A percentile compares a stretch with the other conserved stretches of the same genome.
Evolutionary conservation across 495 filamentous ascomycete species (phyloP).

Genomic region (Saxophila tyrrhenica): DNA sequence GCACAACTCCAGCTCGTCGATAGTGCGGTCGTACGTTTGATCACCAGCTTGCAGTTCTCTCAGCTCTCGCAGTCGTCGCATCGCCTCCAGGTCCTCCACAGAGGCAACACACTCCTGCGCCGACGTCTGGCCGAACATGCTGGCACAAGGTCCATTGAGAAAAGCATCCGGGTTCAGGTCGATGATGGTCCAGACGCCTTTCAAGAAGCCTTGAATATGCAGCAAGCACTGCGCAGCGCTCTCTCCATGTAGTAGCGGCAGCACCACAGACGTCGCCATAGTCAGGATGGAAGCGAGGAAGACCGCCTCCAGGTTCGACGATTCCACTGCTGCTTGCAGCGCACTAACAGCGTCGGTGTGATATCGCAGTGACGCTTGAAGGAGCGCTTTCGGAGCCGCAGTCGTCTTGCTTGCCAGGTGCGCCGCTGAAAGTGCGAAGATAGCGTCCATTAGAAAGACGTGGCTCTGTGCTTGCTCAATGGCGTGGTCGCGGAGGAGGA

Average conservation of each 20-base stretch:
- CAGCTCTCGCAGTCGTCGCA: not conserved
- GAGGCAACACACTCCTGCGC: not conserved
- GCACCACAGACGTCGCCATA: not conserved
- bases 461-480: not conserved
- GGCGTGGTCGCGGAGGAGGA: not conserved
- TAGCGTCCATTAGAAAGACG: not conserved
- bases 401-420: not conserved
- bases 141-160: not conserved
- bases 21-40: not conserved
- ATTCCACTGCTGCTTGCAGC: not conserved
- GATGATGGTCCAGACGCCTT: not conserved
- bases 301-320: not conserved
- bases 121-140: not conserved
- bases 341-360: not conserved
- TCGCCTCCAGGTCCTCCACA: not conserved
- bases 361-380: not conserved
- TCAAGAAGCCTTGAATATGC: not conserved
- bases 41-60: not conserved
- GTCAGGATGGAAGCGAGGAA: not conserved
- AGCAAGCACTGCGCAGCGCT: not conserved
- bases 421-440: not conserved
- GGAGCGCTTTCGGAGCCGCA: not conserved
- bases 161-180: not conserved
- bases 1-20: not conserved
- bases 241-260: not conserved